Percentiles rank a stretch among this genome's conserved stretches.
These are phyloP conservation scores for Hymenoscyphus fructigenus DNA, from an alignment of 2,329 filamentous ascomycete genomes.

Conservation along the genomic window DNA sequence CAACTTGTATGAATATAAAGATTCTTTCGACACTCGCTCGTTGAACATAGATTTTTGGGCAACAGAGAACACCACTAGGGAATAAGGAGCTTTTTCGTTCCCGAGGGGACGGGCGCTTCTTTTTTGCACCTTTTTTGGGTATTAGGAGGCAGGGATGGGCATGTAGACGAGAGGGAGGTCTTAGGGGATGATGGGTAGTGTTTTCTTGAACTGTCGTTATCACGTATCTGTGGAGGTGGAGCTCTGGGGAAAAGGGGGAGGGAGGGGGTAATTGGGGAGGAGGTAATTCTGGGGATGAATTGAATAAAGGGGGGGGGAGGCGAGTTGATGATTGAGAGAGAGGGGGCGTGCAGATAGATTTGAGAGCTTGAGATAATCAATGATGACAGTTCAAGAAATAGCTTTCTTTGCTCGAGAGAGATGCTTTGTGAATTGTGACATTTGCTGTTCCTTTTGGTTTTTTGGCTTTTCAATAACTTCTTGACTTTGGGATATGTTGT, in stretches of 20 bases:
- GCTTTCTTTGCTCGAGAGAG: not conserved
- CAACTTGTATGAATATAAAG: constrained; percentile 22
- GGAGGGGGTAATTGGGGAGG: not conserved
- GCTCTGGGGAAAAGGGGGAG: not conserved
- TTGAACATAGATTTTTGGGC: constrained; percentile 26
- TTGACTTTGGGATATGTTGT: no score
- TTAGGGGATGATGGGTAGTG: not conserved
- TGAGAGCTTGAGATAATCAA: not conserved
- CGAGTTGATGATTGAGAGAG: not conserved
- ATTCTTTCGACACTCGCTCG: constrained; percentile 24
- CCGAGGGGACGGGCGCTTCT: no score
- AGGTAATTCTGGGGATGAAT: constrained; percentile 1
- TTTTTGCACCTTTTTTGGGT: constrained; percentile 7
- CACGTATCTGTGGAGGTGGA: not conserved
- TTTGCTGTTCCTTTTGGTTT: no score
- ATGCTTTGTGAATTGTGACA: not conserved
- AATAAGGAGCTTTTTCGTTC: not conserved
- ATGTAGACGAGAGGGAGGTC: not conserved
- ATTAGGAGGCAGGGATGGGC: not conserved
- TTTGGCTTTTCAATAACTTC: no score
- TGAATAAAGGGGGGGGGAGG: not conserved
- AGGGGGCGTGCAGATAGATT: not conserved
- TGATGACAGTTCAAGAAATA: constrained; percentile 5
- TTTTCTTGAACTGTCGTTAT: constrained; percentile 9
- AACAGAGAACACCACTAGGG: not conserved